Evolutionary conservation across 805 yeast species (phyloP), one percentile per base, ranked within the genome.

Genomic region (Starmerella apicola): DNA sequence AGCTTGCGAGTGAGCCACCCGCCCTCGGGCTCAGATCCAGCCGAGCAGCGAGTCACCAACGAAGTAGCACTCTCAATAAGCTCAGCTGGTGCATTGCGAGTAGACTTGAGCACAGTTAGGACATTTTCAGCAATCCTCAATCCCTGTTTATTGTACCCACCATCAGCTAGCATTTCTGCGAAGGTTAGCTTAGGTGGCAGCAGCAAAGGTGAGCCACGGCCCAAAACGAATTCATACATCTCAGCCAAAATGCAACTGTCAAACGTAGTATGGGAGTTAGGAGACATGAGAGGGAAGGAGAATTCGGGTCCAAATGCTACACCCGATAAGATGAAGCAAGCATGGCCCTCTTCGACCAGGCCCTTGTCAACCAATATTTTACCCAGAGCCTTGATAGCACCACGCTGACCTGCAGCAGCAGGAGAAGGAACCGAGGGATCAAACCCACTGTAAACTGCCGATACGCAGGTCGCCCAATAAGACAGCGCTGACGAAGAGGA

Each of bases 1-100:
- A 62, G 48, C 38, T 57, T 57, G n/a, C 61, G 50, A 12, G 82
- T 78, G 48, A 85, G 71, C 96, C 95, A 86, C 4, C 85, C 70
- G 23, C 72, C 70, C 2, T 52, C 39, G 3, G 46, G 32, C 5
- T 46, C 37, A 7, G 46, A 52, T 4, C 51, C 48, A 8, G 64
- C 51, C 20, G 44, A 37, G 15, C 56, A 37, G 13, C 59, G 48
- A 4, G 24, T 36, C 1, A 37, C 41, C 20, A 47, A 20, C 5
- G 19, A 39, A 68, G 72, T 5, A 72, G 64, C 19, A 74, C 52
- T 48, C 76, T 66, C 42, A 65, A 66, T 28, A 63, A 55, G 45
- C 75, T 57, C 43, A 7, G 45, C 42, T 1, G 50, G 49, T 9
- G 44, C 45, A 8, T 33, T 24, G 25, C 38, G 40, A 4, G 41